Percentiles rank a stretch among this genome's conserved stretches.
These are phyloP conservation scores for Halophytophthora batemanensis DNA, from an alignment of 352 stramenopile species.

Conservation along the genomic window DNA sequence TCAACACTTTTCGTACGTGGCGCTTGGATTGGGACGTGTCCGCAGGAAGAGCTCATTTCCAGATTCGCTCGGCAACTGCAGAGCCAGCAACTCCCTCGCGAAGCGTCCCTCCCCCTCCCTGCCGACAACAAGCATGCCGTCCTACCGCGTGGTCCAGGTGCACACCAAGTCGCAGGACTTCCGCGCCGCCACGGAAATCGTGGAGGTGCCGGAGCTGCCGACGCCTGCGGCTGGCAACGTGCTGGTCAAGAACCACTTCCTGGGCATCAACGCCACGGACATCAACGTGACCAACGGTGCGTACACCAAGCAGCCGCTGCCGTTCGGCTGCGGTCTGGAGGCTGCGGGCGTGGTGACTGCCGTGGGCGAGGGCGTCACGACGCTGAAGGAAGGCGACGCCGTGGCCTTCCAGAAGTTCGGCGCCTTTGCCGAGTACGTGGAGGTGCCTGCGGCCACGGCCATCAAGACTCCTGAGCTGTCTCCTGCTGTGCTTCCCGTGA, in stretches of 20 bases:
- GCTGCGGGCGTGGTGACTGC: constrained; percentile 36
- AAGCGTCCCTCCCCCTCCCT: too few species aligned
- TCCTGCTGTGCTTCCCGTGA: constrained; percentile 30
- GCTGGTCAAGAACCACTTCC: constrained; percentile 30
- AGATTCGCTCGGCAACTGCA: too few species aligned
- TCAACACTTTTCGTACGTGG: too few species aligned
- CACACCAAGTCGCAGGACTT: too few species aligned
- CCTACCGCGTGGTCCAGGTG: too few species aligned
- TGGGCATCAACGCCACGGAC: constrained; percentile 45
- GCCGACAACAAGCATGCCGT: too few species aligned
- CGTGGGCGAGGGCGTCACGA: constrained; percentile 28
- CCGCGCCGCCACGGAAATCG: constrained; percentile 68
- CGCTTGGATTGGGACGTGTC: too few species aligned
- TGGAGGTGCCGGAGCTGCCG: constrained; percentile 38
- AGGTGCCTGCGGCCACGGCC: constrained; percentile 14
- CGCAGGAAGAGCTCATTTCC: too few species aligned
- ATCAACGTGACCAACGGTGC: constrained; percentile 62
- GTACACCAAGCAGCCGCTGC: constrained; percentile 40
- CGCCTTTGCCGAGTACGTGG: constrained; percentile 36
- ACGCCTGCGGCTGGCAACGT: constrained; percentile 46
- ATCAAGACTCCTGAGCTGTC: constrained; percentile 21
- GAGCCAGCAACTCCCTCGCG: too few species aligned
- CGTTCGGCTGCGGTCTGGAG: constrained; percentile 57
- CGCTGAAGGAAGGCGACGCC: constrained; percentile 38
- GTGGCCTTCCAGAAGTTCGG: constrained; percentile 45